Evolutionary conservation across 1,284 basidiomycete genomes (phyloP), one percentile per base, ranked within the genome.

Genomic region (Puccinia polysora): DNA sequence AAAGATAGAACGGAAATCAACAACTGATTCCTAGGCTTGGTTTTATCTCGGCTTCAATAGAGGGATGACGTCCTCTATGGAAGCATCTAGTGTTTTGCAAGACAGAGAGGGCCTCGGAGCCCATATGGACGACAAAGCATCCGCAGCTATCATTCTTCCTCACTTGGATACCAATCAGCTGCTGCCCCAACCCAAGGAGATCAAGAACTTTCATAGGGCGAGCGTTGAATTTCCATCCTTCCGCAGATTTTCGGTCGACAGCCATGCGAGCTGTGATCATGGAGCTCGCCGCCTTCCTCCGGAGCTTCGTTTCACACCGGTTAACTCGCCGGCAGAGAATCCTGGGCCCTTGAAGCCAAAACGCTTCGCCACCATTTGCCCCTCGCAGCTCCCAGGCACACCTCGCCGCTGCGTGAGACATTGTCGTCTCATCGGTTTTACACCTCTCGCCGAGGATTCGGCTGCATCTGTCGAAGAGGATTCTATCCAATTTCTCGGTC

Each of bases 341-440:
- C 7, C 49, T 6, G 49, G 49, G 49, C 49, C 49, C 14, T 20
- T 50, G 20, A 50, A 23, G n/a, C 49, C 49, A 8, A 50, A 25
- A 23, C 7, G 49, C n/a, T 50, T 12, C 8, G 49, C 7, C 6
- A 50, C 20, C 5, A 25, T 30, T 3, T 23, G 28, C 52, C 23
- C 52, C 12, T 15, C 52, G 12, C 52, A 53, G 15, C 52, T 18
- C 2, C 34, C 52, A 30, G 34, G 52, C 2, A 53, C 28, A 53
- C 28, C 23, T 53, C 12, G n/a, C 14, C n/a, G n/a, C 52, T 23
- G 18, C 34, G 52, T 30, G 52, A 53, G 52, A 30, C 49, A 50
- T 40, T 67, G 64, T 56, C 49, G 64, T 10, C 40, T 67, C 8
- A 23, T 67, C 18, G 64, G 64, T 14, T 67, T 67, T 40, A 67